Evolutionary conservation across 768 basidiomycete genomes (phyloP), one percentile per base, ranked within the genome.

Genomic region (Mycena galericulata): DNA sequence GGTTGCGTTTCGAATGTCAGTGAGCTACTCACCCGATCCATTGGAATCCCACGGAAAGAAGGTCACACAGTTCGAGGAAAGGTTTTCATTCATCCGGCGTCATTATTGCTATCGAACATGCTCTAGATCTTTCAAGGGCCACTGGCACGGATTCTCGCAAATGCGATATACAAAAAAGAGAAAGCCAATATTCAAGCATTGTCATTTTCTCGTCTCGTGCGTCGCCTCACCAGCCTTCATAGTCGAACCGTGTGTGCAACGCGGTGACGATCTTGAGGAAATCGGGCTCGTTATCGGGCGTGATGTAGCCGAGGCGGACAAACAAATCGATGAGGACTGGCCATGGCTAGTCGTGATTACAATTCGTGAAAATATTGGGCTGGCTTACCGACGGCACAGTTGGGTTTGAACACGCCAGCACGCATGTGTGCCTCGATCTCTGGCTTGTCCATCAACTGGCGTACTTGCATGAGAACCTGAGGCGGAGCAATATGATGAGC

Each of bases 261-360:
- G 89, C 85, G 15, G 91, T 92, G 14, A 88, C 72, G 45, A 98
- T 92, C 76, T 95, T 90, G 79, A 92, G 80, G 75, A 87, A 97
- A 67, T 94, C 84, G 1, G 92, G 89, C 76, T 99, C 98, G 66
- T 91, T 93, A 67, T 97, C 96, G 0, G 95, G 88, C 0, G 95
- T 97, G 57, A 98, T 83, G 68, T 90, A 85, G 0, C 96, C 96
- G 65, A 92, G 90, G 2, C 97, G 88, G 55, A 98, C 87, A 78
- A 99, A 86, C 66, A 98, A 91, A 78, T 99, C 97, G 50, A 99
- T 82, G 53, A 98, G 81, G 18, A 96, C 95, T 95, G 50, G 30
- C n/a, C 40, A 22, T 29, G 55, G 58, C 32, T 29, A n/a, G 20
- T n/a, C n/a, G 46, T 41, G 14, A 36, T 7, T 36, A 14, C 34